Base-by-base conservation (phyloP, 1,139 yeast species). In the Wickerhamomyces sp. region DNA sequence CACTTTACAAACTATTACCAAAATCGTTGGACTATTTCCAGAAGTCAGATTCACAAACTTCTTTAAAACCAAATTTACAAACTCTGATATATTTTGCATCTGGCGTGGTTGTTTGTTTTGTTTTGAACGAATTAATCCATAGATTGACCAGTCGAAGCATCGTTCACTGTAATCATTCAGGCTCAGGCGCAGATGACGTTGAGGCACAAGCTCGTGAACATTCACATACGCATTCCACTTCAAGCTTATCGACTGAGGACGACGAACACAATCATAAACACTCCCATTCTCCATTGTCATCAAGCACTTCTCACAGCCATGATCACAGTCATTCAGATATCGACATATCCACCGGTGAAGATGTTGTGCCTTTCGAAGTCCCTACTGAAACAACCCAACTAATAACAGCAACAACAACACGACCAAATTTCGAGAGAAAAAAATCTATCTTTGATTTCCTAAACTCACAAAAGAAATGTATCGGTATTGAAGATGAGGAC, bases 111-210 rank as follows among this genome's bases (percentile, higher is more conserved):
- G 46, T 76, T 4, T 85, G 95, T 51, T 57, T 78, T 1, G 44
- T 60, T 3, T 62, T 89, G 43, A 88, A 88, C 54, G 58, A 66
- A 18, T 30, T 80, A 0, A 75, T 89, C 13, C 96, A 89, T 55
- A 58, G 76, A 28, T 57, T 80, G 36, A 86, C 96, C 2, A 76
- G 91, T 39, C 86, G 85, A 51, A 80, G 93, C 21, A 74, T 89
- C 20, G 86, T 89, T 0, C 96, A 88, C 53, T 88, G 96, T 57
- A 80, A 76, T 14, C 96, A 88, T 49, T 71, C 61, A 13, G 64
- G 50, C n/a, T 55, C 54, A 15, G 68, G 49, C 13, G 59, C 42
- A 16, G 47, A 35, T 10, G 43, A 32, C 3, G 43, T 34, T 2
- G 37, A 37, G 7, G 31, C 38, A 25, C 41, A 36, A 9, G 13